These are phyloP conservation scores for Pseudoturritis turrita DNA, from an alignment of 345 rosid species.

Conservation along the genomic window DNA sequence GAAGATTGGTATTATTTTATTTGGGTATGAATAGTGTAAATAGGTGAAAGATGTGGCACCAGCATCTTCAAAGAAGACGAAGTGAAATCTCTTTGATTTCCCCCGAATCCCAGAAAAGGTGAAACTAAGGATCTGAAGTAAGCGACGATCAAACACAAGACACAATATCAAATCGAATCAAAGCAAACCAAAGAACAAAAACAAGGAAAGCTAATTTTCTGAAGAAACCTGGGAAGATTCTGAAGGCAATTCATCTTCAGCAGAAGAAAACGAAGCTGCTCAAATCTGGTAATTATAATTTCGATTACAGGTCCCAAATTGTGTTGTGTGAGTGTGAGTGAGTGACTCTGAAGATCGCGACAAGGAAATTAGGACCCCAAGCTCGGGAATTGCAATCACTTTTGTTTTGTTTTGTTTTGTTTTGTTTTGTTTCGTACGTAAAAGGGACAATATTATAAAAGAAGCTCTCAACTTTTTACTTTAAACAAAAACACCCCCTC, in stretches of 20 bases:
- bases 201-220: neutral
- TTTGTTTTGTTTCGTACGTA: conserved; percentile 26
- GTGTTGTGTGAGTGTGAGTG: neutral
- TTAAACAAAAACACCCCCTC: neutral
- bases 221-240: conserved; percentile 48
- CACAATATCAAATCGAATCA: neutral
- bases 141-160: neutral
- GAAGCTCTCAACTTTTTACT: neutral
- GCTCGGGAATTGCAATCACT: conserved; percentile 7
- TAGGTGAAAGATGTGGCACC: conserved; percentile 16
- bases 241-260: conserved; percentile 51
- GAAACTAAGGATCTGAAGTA: conserved; percentile 49
- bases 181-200: neutral
- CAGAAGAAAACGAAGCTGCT: neutral
- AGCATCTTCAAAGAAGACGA: conserved; percentile 28
- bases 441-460: neutral
- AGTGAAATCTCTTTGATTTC: conserved; percentile 36
- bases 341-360: conserved; percentile 2
- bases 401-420: conserved; percentile 22
- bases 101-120: conserved; percentile 41
- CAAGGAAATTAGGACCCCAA: conserved; percentile 9
- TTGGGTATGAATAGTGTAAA: neutral
- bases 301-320: neutral
- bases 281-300: neutral
- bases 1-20: too few species aligned